A percentile compares a stretch with the other conserved stretches of the same genome.
These are phyloP conservation scores for Chimonanthus salicifolius DNA, from an alignment of 164 flowering plant genomes.

Conservation along the genomic window DNA sequence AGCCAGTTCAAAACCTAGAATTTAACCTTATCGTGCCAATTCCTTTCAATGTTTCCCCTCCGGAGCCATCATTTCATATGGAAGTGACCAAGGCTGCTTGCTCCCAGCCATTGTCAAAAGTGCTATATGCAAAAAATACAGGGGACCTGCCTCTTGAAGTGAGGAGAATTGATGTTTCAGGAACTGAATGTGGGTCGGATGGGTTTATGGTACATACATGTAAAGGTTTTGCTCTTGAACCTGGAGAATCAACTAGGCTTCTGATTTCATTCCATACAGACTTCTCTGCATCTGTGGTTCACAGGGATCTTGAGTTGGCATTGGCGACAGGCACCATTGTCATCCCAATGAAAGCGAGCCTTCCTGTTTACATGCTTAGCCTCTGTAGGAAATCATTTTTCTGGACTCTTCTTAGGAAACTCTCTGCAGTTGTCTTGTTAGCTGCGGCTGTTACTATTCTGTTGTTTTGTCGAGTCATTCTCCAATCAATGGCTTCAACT, in stretches of 20 bases:
- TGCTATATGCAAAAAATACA: slow-evolving; percentile 58
- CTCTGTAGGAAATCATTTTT: slow-evolving; percentile 49
- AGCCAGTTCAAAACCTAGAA: slow-evolving; percentile 46
- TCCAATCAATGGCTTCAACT: slow-evolving; percentile 28
- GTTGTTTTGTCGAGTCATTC: slow-evolving; percentile 28
- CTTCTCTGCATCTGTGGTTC: slow-evolving; percentile 45
- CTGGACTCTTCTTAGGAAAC: slow-evolving; percentile 50
- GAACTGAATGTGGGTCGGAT: slow-evolving; percentile 55
- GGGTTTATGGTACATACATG: slow-evolving; percentile 63
- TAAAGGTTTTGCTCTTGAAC: slow-evolving; percentile 56
- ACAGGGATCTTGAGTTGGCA: slow-evolving; percentile 63
- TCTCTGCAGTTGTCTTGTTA: slow-evolving; percentile 27
- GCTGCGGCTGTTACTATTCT: slow-evolving; percentile 30
- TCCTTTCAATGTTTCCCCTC: slow-evolving; percentile 34
- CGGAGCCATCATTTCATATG: slow-evolving; percentile 16
- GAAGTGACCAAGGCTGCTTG: slow-evolving; percentile 29
- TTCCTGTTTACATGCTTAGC: slow-evolving; percentile 44
- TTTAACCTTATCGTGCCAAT: slow-evolving; percentile 42
- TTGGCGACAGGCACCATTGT: slow-evolving; percentile 51
- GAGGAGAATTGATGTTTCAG: slow-evolving; percentile 56
- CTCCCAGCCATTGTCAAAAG: slow-evolving; percentile 41
- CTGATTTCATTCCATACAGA: slow-evolving; percentile 55
- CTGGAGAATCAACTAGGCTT: slow-evolving; percentile 62
- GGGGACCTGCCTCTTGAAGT: slow-evolving; percentile 77
- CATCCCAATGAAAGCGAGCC: slow-evolving; percentile 69